phyloP scores from a whole-genome alignment of 148 eudicot genomes.

The Chenopodium berlandieri region DNA sequence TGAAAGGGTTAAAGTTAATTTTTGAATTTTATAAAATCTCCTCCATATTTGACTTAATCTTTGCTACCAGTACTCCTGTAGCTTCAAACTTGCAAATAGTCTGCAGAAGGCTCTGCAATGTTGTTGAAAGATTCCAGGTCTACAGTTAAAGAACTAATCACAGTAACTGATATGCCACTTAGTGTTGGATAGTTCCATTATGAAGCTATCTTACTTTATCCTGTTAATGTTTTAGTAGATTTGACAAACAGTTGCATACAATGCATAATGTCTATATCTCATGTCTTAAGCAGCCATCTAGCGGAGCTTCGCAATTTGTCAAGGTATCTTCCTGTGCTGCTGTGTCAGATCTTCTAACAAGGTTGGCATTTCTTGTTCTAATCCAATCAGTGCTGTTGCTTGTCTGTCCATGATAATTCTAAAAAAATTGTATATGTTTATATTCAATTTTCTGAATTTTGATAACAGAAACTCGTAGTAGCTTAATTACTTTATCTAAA shows the following conservation, averaged over 20 bases:
- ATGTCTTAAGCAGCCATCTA: slow-evolving; percentile 48
- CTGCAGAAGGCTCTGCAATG: neutral
- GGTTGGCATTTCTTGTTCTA: slow-evolving; percentile 44
- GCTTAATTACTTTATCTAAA: neutral
- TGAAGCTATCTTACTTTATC: neutral
- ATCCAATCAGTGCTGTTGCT: neutral
- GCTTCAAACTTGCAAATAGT: neutral
- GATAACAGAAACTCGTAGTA: neutral
- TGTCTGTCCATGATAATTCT: neutral
- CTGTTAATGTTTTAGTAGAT: neutral
- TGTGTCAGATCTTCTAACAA: slow-evolving; percentile 71
- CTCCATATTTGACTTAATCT: neutral
- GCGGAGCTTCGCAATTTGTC: slow-evolving; percentile 62
- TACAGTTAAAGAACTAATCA: neutral
- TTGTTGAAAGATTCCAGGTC: neutral
- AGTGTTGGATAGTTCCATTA: neutral
- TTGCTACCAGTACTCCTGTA: neutral
- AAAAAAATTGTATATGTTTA: neutral
- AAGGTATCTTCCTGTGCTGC: slow-evolving; percentile 83
- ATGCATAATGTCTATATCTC: neutral
- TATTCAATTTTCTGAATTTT: neutral
- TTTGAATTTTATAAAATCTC: neutral
- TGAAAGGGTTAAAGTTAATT: neutral
- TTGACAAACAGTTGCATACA: neutral
- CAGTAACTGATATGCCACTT: neutral